Evolutionary conservation across 2,329 filamentous ascomycete genomes (phyloP).

Genomic region (Pestalotiopsis sp.): DNA sequence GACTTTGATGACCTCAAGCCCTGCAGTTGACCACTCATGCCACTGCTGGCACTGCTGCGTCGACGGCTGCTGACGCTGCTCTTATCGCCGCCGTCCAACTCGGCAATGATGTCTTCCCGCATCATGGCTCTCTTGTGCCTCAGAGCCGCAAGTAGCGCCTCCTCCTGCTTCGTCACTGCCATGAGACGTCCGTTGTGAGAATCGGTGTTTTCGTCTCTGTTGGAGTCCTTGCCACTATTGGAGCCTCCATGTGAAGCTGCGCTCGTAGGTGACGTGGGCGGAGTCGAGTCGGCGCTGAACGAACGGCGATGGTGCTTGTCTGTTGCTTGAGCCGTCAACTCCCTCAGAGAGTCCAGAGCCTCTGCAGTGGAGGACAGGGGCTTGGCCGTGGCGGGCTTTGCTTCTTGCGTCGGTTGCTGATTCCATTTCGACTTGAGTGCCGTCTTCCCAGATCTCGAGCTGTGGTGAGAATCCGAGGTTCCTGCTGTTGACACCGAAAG

Average conservation of each 20-base stretch:
- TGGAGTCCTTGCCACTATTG: conserved; percentile 13
- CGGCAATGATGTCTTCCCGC: conserved; percentile 48
- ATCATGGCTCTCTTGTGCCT: conserved; percentile 59
- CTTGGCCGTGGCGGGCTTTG: conserved; percentile 40
- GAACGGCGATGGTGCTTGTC: conserved; percentile 23
- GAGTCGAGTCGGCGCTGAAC: conserved; percentile 41
- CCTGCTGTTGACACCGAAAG: conserved; percentile 40
- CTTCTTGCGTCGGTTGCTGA: conserved; percentile 39
- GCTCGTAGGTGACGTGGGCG: conserved; percentile 54
- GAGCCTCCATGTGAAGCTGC: conserved; percentile 51
- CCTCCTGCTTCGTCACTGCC: conserved; percentile 60
- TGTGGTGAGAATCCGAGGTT: conserved; percentile 35
- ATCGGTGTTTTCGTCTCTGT: conserved; percentile 16
- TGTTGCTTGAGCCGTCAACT: background rate
- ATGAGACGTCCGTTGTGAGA: conserved; percentile 48
- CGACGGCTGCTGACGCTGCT: conserved; percentile 9
- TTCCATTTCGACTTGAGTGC: conserved; percentile 12
- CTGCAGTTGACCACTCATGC: background rate
- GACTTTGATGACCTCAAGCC: background rate
- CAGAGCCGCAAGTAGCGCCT: conserved; percentile 59
- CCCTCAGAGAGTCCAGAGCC: conserved; percentile 14
- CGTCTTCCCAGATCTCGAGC: conserved; percentile 25
- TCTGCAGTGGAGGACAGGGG: conserved; percentile 31
- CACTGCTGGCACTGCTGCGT: background rate
- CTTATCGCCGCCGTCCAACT: conserved; percentile 39